phyloP scores from a whole-genome alignment of 257 asterid genomes.

The Gardenia jasminoides region DNA sequence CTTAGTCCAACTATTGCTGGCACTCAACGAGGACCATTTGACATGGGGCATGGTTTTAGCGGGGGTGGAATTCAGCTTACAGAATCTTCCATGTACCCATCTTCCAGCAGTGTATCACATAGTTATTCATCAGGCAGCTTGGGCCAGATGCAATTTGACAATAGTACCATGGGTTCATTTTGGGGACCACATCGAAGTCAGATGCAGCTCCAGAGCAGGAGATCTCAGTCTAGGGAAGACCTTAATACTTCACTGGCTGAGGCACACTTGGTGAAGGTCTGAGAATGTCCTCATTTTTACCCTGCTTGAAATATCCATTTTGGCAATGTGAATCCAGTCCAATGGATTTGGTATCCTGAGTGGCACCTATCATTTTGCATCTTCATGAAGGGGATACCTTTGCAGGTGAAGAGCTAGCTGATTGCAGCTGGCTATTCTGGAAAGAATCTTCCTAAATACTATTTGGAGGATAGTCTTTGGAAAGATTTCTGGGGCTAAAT shows the following conservation, averaged over 20 bases:
- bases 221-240: conserved; percentile 96
- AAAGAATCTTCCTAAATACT: neutral
- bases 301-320: neutral
- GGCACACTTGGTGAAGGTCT: conserved; percentile 52
- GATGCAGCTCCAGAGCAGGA: conserved; percentile 76
- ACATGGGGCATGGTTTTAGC: conserved; percentile 43
- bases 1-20: conserved; percentile 78
- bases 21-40: conserved; percentile 56
- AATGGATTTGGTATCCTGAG: neutral
- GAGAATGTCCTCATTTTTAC: conserved; percentile 12
- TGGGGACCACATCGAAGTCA: conserved; percentile 70
- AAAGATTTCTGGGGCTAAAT: neutral
- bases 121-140: conserved; percentile 89
- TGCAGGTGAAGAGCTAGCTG: conserved; percentile 6
- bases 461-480: neutral
- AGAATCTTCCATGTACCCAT: conserved; percentile 59
- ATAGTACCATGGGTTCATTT: conserved; percentile 44
- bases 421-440: conserved; percentile 1
- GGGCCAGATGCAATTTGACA: conserved; percentile 74
- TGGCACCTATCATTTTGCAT: neutral
- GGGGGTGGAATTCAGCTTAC: conserved; percentile 50
- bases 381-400: conserved; percentile 1
- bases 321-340: neutral
- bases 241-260: conserved; percentile 70
- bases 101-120: conserved; percentile 75